phyloP scores from a whole-genome alignment of 345 rosid species.

The Combretum micranthum region DNA sequence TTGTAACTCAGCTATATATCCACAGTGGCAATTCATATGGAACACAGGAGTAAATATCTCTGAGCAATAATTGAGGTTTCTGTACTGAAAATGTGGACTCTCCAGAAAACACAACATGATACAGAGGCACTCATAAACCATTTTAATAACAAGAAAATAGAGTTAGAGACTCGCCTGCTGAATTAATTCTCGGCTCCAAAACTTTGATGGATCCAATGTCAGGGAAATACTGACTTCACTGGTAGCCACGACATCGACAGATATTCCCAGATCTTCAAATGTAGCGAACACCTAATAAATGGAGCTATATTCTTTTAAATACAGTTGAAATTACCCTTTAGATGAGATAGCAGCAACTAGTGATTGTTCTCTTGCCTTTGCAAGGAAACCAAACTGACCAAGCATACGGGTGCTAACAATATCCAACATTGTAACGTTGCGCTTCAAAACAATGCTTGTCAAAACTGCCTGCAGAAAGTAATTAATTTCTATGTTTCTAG shows the following conservation, averaged over 20 bases:
- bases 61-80: background rate
- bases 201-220: slow-evolving; percentile 93
- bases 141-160: background rate
- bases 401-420: slow-evolving; percentile 98
- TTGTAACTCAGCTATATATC: no score
- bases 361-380: slow-evolving; percentile 47
- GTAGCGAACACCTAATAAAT: slow-evolving; percentile 76
- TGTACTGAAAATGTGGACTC: background rate
- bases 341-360: slow-evolving; percentile 1
- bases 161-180: slow-evolving; percentile 78
- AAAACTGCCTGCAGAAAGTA: slow-evolving; percentile 62
- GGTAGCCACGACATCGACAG: slow-evolving; percentile 98
- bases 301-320: background rate
- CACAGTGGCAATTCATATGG: no score
- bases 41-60: no score
- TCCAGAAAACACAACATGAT: background rate
- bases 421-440: slow-evolving; percentile 97
- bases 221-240: slow-evolving; percentile 99
- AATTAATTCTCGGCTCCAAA: slow-evolving; percentile 96
- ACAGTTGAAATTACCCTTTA: background rate
- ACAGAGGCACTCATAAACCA: background rate
- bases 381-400: slow-evolving; percentile 96
- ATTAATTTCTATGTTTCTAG: background rate
- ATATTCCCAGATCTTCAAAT: slow-evolving; percentile 92
- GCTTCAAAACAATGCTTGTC: slow-evolving; percentile 95